Evolutionary conservation across 2,329 filamentous ascomycete genomes (phyloP), one percentile per base, ranked within the genome.

Genomic region (Didymella arachidicola): DNA sequence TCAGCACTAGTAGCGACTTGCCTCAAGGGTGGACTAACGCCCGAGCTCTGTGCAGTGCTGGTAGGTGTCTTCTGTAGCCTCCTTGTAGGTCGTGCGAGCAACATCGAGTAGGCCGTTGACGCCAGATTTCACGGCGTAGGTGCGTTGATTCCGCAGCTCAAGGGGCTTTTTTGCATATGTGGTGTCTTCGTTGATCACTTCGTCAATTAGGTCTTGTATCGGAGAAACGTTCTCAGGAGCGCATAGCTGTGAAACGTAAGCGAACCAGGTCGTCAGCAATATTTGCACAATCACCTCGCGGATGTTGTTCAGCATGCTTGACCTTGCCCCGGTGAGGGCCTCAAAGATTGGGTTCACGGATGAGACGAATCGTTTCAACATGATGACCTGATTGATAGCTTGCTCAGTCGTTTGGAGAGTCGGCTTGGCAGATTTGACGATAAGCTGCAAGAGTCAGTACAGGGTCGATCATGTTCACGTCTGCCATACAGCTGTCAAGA

Each of bases 81-180:
- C 94, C 68, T 95, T 96, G 78, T 95, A 97, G 0, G 92, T 92
- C 69, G 93, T 89, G 5, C 93, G 86, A 32, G 92, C 91, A 36
- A 97, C 90, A 77, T 97, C 94, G 4, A 98, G 85, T 56, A 97
- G 84, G 2, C 91, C 91, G 67, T 92, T 93, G 41, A 95, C 87
- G 0, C 92, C 91, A 44, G 92, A 87, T 84, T 90, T 95, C 30
- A 98, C 89, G 22, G 94, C 94, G 78, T 96, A 97, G 0, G 90
- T 91, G 62, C 94, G 84, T 72, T 98, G 94, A 61, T 97, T 96
- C 14, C 93, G 86, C 56, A 97, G 81, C 61, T 97, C 94, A 4
- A 98, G 82, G 0, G 95, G 89, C 22, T 89, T 87, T 45, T 84
- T 91, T 58, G 91, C 89, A 66, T 90, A 96, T 0, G 83, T 85